Percentiles rank a stretch among this genome's conserved stretches.
These are phyloP conservation scores for Picochlorum sp. DNA, from an alignment of 139 green algal genomes.

Conservation along the genomic window DNA sequence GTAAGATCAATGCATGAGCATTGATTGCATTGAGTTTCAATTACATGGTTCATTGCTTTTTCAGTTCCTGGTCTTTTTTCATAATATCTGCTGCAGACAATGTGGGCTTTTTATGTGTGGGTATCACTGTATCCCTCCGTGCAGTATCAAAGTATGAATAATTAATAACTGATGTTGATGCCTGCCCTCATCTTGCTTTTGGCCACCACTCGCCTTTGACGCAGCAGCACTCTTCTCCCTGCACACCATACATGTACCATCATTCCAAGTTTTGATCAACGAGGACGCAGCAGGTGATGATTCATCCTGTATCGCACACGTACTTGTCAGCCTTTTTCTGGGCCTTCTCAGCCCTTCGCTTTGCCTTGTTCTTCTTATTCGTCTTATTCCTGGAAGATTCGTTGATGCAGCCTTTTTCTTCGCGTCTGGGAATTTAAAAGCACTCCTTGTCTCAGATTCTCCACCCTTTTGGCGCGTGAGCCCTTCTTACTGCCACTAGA, in stretches of 20 bases:
- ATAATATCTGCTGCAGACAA: conserved; percentile 19
- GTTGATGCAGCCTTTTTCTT: not conserved
- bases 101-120: conserved; percentile 9
- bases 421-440: conserved; percentile 17
- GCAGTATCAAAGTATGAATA: conserved; percentile 23
- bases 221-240: no score
- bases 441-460: conserved; percentile 1
- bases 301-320: not conserved
- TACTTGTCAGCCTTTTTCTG: conserved; percentile 3
- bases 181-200: conserved; percentile 1
- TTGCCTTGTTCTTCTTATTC: conserved; percentile 22
- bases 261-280: no score
- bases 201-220: not conserved
- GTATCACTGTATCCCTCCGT: conserved; percentile 8
- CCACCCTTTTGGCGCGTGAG: not conserved
- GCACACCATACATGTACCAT: no score
- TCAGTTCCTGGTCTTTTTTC: conserved; percentile 8
- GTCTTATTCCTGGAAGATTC: conserved; percentile 14
- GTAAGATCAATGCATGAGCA: no score
- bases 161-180: conserved; percentile 17
- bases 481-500: not conserved
- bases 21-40: not conserved
- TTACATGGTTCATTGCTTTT: not conserved
- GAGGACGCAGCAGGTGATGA: no score
- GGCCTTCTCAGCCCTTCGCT: conserved; percentile 10